Base-by-base conservation (phyloP, 2,329 filamentous ascomycete genomes). In the Diaporthe eres region DNA sequence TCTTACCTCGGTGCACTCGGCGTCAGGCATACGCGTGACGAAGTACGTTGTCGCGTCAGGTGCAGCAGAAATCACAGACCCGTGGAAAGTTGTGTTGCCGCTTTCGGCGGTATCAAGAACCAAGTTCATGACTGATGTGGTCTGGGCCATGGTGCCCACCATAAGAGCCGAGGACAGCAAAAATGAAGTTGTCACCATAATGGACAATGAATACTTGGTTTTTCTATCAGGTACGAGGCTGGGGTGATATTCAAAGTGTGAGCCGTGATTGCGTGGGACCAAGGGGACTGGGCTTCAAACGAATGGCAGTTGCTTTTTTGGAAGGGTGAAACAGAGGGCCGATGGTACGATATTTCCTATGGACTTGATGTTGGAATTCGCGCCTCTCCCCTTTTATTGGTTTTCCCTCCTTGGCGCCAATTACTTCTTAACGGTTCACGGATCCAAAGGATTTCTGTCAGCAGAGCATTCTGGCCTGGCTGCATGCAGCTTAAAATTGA, bases 31-130 rank as follows among this genome's bases (percentile, higher is more conserved):
- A 19, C 74, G 65, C 17, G 22, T 51, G 9, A 75, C 31, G 5
- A 51, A 75, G 39, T 75, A 75, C 6, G 47, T 57, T 3, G 74
- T 72, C 22, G 68, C 68, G 28, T 42, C 13, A 17, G 74, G 74
- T 25, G 68, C 68, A 17, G 68, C 68, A 17, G 74, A 75, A 12
- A 75, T 49, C 39, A 75, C 68, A 0, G 74, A 75, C 3, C 58
- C 74, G 10, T 67, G 49, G 10, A 72, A 19, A 22, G 53, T 34
- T 34, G 19, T 22, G n/a, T 67, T 68, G 25, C 65, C 49, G 49
- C 51, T 44, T 10, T 72, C 74, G 17, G 51, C n/a, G 51, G 39
- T 68, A 17, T 72, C 57, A n/a, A 75, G 74, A 34, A 72, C 42
- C 25, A 75, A 42, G 51, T 55, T 60, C 34, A 61, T 68, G 25